phyloP scores from a whole-genome alignment of 2,329 filamentous ascomycete genomes.

The Colletotrichum phormii region DNA sequence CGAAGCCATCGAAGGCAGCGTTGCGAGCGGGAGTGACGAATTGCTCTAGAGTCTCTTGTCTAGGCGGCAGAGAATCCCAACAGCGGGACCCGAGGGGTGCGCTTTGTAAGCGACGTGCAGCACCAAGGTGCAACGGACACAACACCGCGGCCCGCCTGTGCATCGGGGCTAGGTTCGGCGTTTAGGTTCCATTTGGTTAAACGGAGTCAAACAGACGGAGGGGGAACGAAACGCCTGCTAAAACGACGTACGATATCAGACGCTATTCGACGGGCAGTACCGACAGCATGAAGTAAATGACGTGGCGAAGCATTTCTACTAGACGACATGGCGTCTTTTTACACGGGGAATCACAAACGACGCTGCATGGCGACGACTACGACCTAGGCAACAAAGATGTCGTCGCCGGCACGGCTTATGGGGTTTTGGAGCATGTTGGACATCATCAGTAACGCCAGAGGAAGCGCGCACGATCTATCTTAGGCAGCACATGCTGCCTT shows the following conservation, averaged over 20 bases:
- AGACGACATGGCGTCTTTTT: slow-evolving; percentile 28
- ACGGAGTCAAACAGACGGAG: slow-evolving; percentile 25
- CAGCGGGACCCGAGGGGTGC: slow-evolving; percentile 6
- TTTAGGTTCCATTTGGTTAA: slow-evolving; percentile 20
- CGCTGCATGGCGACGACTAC: not conserved
- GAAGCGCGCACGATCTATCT: not conserved
- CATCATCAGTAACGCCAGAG: not conserved
- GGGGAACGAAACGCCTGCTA: slow-evolving; percentile 20
- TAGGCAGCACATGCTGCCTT: not conserved
- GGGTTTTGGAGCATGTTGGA: slow-evolving; percentile 13
- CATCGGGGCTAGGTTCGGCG: slow-evolving; percentile 29
- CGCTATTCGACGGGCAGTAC: slow-evolving; percentile 11
- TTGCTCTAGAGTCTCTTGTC: slow-evolving; percentile 56
- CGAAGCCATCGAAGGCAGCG: slow-evolving; percentile 81
- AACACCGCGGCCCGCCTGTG: not conserved
- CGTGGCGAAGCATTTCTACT: slow-evolving; percentile 15
- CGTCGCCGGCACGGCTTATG: not conserved
- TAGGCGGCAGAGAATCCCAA: not conserved
- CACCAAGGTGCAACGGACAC: slow-evolving; percentile 5
- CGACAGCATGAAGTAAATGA: slow-evolving; percentile 14
- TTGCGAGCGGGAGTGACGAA: slow-evolving; percentile 82
- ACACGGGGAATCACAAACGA: slow-evolving; percentile 13
- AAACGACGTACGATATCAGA: slow-evolving; percentile 23
- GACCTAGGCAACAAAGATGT: slow-evolving; percentile 2
- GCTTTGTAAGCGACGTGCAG: slow-evolving; percentile 31